Evolutionary conservation across 352 stramenopile species (phyloP).

Genomic region (Pythium myriotylum): DNA sequence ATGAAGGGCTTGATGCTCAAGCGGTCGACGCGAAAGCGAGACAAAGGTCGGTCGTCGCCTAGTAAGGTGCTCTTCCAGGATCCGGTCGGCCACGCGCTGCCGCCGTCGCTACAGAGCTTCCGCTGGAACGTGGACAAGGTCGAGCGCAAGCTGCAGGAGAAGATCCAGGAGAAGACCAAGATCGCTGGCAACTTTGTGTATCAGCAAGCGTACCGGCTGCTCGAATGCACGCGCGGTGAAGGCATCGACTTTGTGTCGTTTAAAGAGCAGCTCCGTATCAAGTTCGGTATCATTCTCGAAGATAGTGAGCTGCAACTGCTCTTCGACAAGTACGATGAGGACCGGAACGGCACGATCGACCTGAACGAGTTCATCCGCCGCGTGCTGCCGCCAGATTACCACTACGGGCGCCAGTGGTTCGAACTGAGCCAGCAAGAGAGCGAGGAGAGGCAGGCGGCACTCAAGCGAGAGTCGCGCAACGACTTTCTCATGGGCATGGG

Average conservation of each 20-base stretch:
- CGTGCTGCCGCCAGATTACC: slow-evolving; percentile 78
- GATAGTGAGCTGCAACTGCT: slow-evolving; percentile 71
- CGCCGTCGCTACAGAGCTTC: slow-evolving; percentile 67
- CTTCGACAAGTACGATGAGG: slow-evolving; percentile 87
- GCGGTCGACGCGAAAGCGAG: slow-evolving; percentile 24
- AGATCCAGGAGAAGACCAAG: slow-evolving; percentile 86
- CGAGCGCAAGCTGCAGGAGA: slow-evolving; percentile 81
- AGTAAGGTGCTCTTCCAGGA: slow-evolving; percentile 66
- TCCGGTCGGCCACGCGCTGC: slow-evolving; percentile 58
- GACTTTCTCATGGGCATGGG: slow-evolving; percentile 60
- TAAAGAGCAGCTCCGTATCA: slow-evolving; percentile 70
- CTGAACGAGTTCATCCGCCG: slow-evolving; percentile 81
- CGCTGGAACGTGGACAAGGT: slow-evolving; percentile 82
- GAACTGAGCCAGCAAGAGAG: slow-evolving; percentile 71
- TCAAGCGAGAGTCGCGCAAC: slow-evolving; percentile 64
- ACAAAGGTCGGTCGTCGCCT: slow-evolving; percentile 36
- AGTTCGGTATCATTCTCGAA: slow-evolving; percentile 80
- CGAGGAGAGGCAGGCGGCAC: slow-evolving; percentile 51
- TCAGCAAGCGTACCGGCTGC: slow-evolving; percentile 81
- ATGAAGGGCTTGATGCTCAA: slow-evolving; percentile 40
- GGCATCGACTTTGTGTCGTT: slow-evolving; percentile 83
- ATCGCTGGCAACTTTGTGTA: slow-evolving; percentile 87
- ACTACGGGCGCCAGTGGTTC: slow-evolving; percentile 75
- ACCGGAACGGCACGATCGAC: slow-evolving; percentile 79
- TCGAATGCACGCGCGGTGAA: slow-evolving; percentile 71